Base-by-base conservation (phyloP, 768 basidiomycete species). In the Russula griseocarnosa region DNA sequence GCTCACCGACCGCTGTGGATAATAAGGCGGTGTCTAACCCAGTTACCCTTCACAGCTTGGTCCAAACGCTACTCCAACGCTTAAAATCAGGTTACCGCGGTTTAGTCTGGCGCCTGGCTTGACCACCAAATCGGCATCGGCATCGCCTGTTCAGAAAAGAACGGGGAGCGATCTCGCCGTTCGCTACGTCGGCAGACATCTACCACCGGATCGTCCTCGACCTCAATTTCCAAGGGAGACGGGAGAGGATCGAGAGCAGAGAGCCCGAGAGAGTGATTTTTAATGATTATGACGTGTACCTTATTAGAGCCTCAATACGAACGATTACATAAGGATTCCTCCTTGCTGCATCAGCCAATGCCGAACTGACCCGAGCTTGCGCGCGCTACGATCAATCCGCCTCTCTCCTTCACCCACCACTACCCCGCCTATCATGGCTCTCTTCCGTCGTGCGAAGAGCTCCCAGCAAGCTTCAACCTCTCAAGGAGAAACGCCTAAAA, bases 401-500 rank as follows among this genome's bases (percentile, higher is more conserved):
- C 38, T 20, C 22, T n/a, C n/a, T 52, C 38, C 40, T 34, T 13
- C 32, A 9, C 38, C n/a, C 20, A n/a, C 32, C 9, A 11, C 20
- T 24, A 24, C 10, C 20, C 16, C 36, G 6, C 26, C 28, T 3
- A 42, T 10, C 65, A 76, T 76, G 75, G 65, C 65, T 42, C 63
- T 76, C 63, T 76, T 77, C 69, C 72, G 72, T 53, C 70, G 76
- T 55, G 68, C 71, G 59, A 73, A 71, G 67, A 65, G 66, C 57
- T 58, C 58, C 3, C 42, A 28, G 28, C 58, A 20, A 42, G 63
- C 58, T 44, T 57, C 67, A 34, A 58, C 64, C 24, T 66, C 61
- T 49, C 71, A 74, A 49, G 80, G 82, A 70, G 76, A 77, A 55
- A 74, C 78, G 3, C 73, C 74, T 26, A 83, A 84, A 77, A 92